Evolutionary conservation across 2,329 filamentous ascomycete species (phyloP), one percentile per base, ranked within the genome.

Genomic region (Penicillium aurantiogriseum): DNA sequence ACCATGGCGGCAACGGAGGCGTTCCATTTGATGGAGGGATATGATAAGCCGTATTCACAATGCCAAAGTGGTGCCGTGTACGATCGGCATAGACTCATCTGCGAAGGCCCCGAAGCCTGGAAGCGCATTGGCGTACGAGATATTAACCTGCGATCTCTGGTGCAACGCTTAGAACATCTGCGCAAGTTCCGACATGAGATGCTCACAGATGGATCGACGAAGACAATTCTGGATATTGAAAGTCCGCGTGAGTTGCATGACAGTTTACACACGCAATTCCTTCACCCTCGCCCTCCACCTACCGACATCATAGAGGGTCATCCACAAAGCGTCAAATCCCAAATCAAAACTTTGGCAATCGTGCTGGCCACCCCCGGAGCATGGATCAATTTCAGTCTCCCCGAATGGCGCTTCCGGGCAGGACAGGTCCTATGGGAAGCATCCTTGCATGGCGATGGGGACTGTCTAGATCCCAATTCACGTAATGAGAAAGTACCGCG

Each of bases 341-440:
- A 81, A 61, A 79, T 81, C 52, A 75, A 74, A 47, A 75, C 77
- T 4, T 56, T 82, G 21, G 72, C 75, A 17, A 70, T 72, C 21
- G 74, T 78, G 0, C 63, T 81, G n/a, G 69, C 71, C 5, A 73
- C 74, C 2, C 72, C 73, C 1, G 76, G 75, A 7, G 73, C 79
- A 3, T 82, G 80, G 80, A 63, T 78, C 13, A 74, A 82, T 57
- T 79, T 81, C 58, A 79, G 78, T 60, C 57, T 75, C 3, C 72
- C 75, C 0, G 77, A 80, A 53, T 78, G 77, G 72, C 74, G 79
- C 15, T 68, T 79, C n/a, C 71, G 76, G 8, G 71, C 75, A 3
- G 79, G 79, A 2, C 77, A 81, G 55, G 60, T 80, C 7, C 65
- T 82, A 6, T 81, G 77, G 76, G 73, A 78, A 40, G 58, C 58